phyloP scores from a whole-genome alignment of 2,329 filamentous ascomycete species.

The Stagonosporopsis vannaccii region DNA sequence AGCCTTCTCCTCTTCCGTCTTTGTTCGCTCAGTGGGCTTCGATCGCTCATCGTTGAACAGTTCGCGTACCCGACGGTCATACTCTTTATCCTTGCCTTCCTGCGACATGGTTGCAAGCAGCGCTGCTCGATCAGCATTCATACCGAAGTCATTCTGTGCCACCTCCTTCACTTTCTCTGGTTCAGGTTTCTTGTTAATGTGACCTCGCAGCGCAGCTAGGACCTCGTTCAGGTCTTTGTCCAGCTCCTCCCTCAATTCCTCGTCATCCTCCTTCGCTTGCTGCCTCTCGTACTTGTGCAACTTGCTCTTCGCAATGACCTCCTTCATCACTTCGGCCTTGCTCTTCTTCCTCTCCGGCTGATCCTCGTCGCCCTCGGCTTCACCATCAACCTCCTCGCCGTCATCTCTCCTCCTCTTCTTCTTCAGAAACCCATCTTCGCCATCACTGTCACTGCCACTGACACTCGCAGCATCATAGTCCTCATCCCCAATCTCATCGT shows the following conservation, averaged over 20 bases:
- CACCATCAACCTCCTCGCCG: slow-evolving; percentile 47
- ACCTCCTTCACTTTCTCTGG: slow-evolving; percentile 51
- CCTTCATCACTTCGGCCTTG: slow-evolving; percentile 97
- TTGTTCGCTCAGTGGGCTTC: slow-evolving; percentile 83
- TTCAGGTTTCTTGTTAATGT: slow-evolving; percentile 59
- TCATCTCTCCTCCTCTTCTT: slow-evolving; percentile 56
- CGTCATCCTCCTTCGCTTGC: slow-evolving; percentile 89
- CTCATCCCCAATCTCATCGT: slow-evolving; percentile 62
- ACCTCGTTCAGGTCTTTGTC: slow-evolving; percentile 84
- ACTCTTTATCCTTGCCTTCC: slow-evolving; percentile 79
- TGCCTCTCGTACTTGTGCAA: slow-evolving; percentile 94
- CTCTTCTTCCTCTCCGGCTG: slow-evolving; percentile 85
- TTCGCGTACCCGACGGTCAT: slow-evolving; percentile 83
- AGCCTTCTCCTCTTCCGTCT: slow-evolving; percentile 62
- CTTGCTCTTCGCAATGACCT: slow-evolving; percentile 97
- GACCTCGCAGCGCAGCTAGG: slow-evolving; percentile 71
- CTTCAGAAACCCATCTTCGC: slow-evolving; percentile 48
- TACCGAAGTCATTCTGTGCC: slow-evolving; percentile 50
- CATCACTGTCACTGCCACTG: slow-evolving; percentile 52
- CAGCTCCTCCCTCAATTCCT: slow-evolving; percentile 82
- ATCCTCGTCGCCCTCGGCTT: slow-evolving; percentile 50
- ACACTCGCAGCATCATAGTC: slow-evolving; percentile 84
- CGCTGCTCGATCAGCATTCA: slow-evolving; percentile 69
- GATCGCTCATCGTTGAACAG: slow-evolving; percentile 85
- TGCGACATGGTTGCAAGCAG: slow-evolving; percentile 68